Evolutionary conservation across 1,139 yeast genomes (phyloP), one percentile per base, ranked within the genome.

Genomic region (Diutina rugosa): DNA sequence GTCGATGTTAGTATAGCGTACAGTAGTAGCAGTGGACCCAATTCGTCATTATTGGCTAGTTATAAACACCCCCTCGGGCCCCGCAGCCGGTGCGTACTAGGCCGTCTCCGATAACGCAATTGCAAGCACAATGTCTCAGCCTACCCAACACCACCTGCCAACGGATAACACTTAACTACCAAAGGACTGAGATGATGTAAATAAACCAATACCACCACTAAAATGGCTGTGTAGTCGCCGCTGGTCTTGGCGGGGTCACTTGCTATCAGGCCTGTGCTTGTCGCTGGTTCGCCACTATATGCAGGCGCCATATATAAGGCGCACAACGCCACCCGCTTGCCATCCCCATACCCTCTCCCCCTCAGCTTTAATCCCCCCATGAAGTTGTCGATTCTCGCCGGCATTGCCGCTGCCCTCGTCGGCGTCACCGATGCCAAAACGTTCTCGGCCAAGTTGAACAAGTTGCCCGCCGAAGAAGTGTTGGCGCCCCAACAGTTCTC

Each of bases 401-500:
- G 88, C 46, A 70, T 85, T 59, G 87, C 87, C 56, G 67, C 82
- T 49, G 56, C 69, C 84, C 54, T 80, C 58, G 77, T 72, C 28
- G 60, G 58, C 48, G 62, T 71, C 8, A 73, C 66, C 21, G 82
- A 84, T 54, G 95, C 88, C 57, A 84, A 81, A 61, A 78, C 79
- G 48, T 87, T 81, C 67, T 71, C 77, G 45, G 84, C 88, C 49
- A 79, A 81, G 63, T 78, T 88, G 65, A 76, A 79, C 64, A 87
- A 85, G 71, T 77, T 82, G 55, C 79, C 91, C 6, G 66, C 77
- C 55, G 82, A 80, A 38, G 90, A 84, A 57, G 79, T 82, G 51
- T 77, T 84, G 63, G 77, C 80, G 60, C 88, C 84, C 55, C 72
- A 76, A 57, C 72, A 77, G 45, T 87, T 85, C 67, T 72, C 73